Evolutionary conservation across 805 yeast species (phyloP), one percentile per base, ranked within the genome.

Genomic region (Saccharomycopsis sp.): DNA sequence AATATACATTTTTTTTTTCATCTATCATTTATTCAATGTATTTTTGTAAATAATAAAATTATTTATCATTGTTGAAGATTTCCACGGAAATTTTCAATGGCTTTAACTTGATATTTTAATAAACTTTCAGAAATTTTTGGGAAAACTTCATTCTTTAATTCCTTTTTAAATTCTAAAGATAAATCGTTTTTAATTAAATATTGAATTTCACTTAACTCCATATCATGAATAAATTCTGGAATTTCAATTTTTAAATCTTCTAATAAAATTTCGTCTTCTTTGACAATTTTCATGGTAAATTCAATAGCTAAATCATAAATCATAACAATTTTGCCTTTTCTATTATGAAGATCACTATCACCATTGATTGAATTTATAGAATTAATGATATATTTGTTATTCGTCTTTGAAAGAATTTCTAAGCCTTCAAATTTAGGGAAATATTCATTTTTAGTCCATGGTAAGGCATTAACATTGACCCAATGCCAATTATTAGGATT

Each of bases 331-430:
- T 76, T 79, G 6, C 89, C 89, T 59, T 83, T 83, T 63, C 94
- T 72, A 58, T 83, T 89, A 18, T 85, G 77, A 12, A 83, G 88
- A 52, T 82, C 83, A 51, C 92, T 80, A 56, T 83, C 92, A 18
- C 94, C 94, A 5, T 64, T 61, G 3, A 79, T 61, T 2, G 65
- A 52, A 15, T 59, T 59, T 33, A 77, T 51, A 6, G 57, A 47
- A 5, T 46, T 43, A 15, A 52, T 41, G n/a, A 44, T 41, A 12
- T 20, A 9, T 13, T 18, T 14, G 18, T 12, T 19, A 17, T 18
- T 17, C 4, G n/a, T 17, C 6, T 8, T 5, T 13, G 21, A n/a
- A n/a, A n/a, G n/a, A n/a, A n/a, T n/a, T n/a, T n/a, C n/a, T n/a
- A n/a, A n/a, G 2, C 13, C 36, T 8, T 26, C 29, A 5, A 25